These are phyloP conservation scores for Ceriops decandra DNA, from an alignment of 345 rosid species.

Conservation along the genomic window DNA sequence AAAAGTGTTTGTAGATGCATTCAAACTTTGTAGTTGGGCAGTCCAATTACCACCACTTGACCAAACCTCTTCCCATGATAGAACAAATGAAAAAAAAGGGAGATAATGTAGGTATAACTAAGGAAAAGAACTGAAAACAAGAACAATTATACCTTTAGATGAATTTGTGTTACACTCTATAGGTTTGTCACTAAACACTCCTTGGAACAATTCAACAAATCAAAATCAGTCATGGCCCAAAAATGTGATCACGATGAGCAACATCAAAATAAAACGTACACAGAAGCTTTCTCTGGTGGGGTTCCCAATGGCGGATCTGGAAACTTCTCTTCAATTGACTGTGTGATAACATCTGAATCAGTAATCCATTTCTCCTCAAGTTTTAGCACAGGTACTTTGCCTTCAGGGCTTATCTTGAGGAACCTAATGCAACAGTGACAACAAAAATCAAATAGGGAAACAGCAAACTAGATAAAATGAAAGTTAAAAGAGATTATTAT, in stretches of 20 bases:
- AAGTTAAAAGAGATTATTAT: no score
- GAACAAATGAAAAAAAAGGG: not conserved
- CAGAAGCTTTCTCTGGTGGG: slow-evolving; percentile 80
- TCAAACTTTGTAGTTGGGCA: not conserved
- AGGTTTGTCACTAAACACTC: not conserved
- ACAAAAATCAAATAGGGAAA: not conserved
- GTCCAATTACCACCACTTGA: not conserved
- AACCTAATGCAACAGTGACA: slow-evolving; percentile 47
- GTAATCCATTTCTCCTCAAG: slow-evolving; percentile 89
- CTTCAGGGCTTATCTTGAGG: slow-evolving; percentile 73
- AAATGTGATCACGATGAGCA: not conserved
- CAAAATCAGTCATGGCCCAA: not conserved
- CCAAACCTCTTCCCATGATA: not conserved
- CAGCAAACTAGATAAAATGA: not conserved
- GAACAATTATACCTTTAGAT: not conserved
- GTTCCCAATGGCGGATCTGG: slow-evolving; percentile 76
- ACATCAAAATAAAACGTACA: slow-evolving; percentile 42
- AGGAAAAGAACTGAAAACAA: not conserved
- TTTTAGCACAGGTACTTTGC: slow-evolving; percentile 84
- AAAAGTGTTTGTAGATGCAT: not conserved
- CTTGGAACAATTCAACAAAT: not conserved
- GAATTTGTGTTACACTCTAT: not conserved
- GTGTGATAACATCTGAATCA: slow-evolving; percentile 89
- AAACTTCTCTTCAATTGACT: slow-evolving; percentile 73
- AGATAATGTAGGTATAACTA: not conserved